Evolutionary conservation across 192 early-diverging fungal genomes (phyloP).

Genomic region (Entomortierella chlamydospora): DNA sequence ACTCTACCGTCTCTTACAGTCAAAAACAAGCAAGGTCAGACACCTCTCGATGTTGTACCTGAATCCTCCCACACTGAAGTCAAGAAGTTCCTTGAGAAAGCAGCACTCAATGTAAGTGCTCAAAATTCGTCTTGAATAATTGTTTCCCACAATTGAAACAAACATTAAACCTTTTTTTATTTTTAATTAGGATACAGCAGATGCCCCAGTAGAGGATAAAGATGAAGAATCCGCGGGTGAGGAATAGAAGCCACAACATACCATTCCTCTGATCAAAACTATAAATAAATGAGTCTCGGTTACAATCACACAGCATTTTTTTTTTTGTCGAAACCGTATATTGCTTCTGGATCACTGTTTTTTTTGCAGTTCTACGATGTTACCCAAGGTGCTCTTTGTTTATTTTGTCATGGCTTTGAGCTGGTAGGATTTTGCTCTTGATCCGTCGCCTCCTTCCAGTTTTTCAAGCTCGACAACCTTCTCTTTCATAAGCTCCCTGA

Average conservation of each 20-base stretch:
- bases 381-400: too few relatives aligned
- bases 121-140: not conserved
- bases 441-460: conserved; percentile 60
- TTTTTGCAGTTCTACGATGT: too few relatives aligned
- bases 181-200: too few relatives aligned
- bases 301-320: too few relatives aligned
- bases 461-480: conserved; percentile 58
- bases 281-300: too few relatives aligned
- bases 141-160: too few relatives aligned
- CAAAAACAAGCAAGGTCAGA: conserved; percentile 22
- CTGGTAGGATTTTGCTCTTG: conserved; percentile 57
- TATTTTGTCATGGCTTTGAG: conserved; percentile 53
- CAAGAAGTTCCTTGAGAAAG: conserved; percentile 15
- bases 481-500: conserved; percentile 58
- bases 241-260: too few relatives aligned
- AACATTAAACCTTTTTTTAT: not conserved
- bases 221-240: too few relatives aligned
- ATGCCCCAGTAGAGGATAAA: too few relatives aligned
- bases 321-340: too few relatives aligned
- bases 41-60: conserved; percentile 14
- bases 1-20: conserved; percentile 22
- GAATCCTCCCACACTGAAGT: conserved; percentile 15
- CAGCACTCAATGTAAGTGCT: not conserved
- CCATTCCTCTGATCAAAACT: too few relatives aligned
- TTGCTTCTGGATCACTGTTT: too few relatives aligned